Conservation (phyloP, 176 grass and related monocot genomes). For the Chrysopogon serrulatus region DNA sequence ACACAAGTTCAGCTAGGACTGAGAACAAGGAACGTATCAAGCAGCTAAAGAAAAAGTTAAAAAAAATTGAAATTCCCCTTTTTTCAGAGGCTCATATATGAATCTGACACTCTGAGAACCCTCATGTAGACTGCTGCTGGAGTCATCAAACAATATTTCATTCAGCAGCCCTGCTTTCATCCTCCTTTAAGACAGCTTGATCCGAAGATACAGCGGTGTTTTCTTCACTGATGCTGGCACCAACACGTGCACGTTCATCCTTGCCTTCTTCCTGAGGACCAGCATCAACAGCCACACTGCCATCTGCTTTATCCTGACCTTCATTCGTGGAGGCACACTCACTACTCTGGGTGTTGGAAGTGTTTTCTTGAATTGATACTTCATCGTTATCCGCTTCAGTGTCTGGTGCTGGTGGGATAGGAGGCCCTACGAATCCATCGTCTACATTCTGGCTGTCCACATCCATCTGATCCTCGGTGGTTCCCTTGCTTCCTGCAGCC, state of each 20-base stretch:
- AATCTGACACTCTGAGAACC: neutral
- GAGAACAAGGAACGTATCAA: neutral
- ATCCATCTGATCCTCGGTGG: constrained; percentile 15
- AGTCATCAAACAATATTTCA: neutral
- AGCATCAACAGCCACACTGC: neutral
- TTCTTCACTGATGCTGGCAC: neutral
- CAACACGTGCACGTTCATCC: neutral
- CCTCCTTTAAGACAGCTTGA: neutral
- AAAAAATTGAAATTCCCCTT: too few relatives aligned
- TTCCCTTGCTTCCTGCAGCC: constrained; percentile 21
- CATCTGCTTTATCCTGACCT: neutral
- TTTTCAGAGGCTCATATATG: neutral
- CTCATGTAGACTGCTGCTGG: neutral
- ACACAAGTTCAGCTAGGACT: neutral
- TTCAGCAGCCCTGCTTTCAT: neutral
- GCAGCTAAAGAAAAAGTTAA: neutral
- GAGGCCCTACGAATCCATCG: constrained; percentile 20
- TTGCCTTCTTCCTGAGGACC: neutral
- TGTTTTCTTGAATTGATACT: neutral
- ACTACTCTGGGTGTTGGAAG: neutral
- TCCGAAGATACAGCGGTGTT: neutral
- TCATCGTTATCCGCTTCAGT: constrained; percentile 5
- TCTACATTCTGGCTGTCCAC: constrained; percentile 9
- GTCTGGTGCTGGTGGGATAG: constrained; percentile 16
- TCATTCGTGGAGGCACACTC: neutral